These are phyloP conservation scores for Aspergillus wentii DNA, from an alignment of 495 filamentous ascomycete species.

Conservation along the genomic window DNA sequence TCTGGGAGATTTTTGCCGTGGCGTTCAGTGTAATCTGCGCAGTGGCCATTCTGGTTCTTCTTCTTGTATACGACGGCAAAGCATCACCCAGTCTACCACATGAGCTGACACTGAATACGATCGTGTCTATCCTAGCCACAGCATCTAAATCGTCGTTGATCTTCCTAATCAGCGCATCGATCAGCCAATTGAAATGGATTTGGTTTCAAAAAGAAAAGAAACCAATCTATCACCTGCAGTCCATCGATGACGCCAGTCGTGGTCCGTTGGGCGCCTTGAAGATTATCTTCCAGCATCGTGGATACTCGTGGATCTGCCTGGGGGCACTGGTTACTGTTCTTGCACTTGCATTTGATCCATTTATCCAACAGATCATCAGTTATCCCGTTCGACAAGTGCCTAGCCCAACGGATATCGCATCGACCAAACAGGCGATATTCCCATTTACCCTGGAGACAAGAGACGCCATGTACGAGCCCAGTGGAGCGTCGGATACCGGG, in stretches of 20 bases:
- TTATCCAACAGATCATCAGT: constrained; percentile 25
- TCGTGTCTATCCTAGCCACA: constrained; percentile 29
- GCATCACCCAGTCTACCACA: constrained; percentile 1
- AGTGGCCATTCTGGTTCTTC: constrained; percentile 8
- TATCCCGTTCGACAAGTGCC: constrained; percentile 9
- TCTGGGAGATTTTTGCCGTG: constrained; percentile 1
- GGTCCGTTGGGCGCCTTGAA: constrained; percentile 31
- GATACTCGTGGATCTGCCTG: constrained; percentile 10
- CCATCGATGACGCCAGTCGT: constrained; percentile 32
- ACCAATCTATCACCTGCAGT: constrained; percentile 19
- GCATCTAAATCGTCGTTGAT: constrained; percentile 24
- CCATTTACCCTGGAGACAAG: no score
- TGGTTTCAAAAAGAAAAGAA: constrained; percentile 18
- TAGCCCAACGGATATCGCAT: not conserved
- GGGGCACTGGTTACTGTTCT: constrained; percentile 24
- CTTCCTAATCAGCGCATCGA: constrained; percentile 15
- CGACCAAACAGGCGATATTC: not conserved
- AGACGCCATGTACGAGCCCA: no score
- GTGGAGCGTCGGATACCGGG: no score
- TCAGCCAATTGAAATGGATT: constrained; percentile 36
- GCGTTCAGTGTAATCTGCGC: constrained; percentile 11
- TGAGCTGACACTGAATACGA: constrained; percentile 23
- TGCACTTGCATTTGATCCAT: constrained; percentile 25
- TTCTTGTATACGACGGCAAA: constrained; percentile 7
- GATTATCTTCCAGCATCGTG: constrained; percentile 18